Percentiles rank a stretch among this genome's conserved stretches.
phyloP scores from a whole-genome alignment of 2,329 filamentous ascomycete genomes.

The Chrysoporthe puriensis region DNA sequence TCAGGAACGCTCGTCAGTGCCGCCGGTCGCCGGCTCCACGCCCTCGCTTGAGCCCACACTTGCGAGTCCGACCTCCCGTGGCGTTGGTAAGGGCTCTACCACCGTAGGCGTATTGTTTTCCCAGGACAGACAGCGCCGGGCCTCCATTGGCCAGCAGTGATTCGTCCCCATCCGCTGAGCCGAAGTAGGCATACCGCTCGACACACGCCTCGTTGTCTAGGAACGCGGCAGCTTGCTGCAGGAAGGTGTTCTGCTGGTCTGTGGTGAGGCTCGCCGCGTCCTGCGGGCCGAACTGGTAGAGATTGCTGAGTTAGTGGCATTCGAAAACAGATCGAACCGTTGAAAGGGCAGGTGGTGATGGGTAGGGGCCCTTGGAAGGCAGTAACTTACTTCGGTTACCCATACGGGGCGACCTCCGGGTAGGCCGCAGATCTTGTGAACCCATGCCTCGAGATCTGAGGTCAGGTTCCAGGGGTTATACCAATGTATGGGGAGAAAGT shows the following conservation, averaged over 20 bases:
- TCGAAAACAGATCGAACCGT: neutral
- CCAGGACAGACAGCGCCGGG: slow-evolving; percentile 24
- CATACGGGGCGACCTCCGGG: slow-evolving; percentile 45
- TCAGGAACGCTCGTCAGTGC: neutral
- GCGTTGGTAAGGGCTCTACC: neutral
- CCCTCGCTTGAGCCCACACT: neutral
- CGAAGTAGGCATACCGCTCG: slow-evolving; percentile 46
- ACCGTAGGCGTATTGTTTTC: slow-evolving; percentile 24
- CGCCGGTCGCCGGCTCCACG: neutral
- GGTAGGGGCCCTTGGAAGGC: neutral
- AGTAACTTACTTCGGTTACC: slow-evolving; percentile 44
- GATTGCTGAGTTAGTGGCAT: slow-evolving; percentile 33
- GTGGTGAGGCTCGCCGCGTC: slow-evolving; percentile 25
- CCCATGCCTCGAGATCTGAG: slow-evolving; percentile 48
- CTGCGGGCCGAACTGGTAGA: slow-evolving; percentile 34
- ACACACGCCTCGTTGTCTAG: slow-evolving; percentile 45
- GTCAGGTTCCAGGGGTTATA: slow-evolving; percentile 44
- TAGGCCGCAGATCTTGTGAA: slow-evolving; percentile 43
- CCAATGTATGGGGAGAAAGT: slow-evolving; percentile 52
- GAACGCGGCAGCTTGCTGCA: slow-evolving; percentile 47
- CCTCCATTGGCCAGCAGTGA: slow-evolving; percentile 30
- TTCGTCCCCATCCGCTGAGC: slow-evolving; percentile 31
- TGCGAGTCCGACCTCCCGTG: neutral
- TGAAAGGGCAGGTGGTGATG: neutral
- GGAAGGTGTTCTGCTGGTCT: slow-evolving; percentile 43